Base-by-base conservation (phyloP, 352 stramenopile genomes). In the Globisporangium barbulae region DNA sequence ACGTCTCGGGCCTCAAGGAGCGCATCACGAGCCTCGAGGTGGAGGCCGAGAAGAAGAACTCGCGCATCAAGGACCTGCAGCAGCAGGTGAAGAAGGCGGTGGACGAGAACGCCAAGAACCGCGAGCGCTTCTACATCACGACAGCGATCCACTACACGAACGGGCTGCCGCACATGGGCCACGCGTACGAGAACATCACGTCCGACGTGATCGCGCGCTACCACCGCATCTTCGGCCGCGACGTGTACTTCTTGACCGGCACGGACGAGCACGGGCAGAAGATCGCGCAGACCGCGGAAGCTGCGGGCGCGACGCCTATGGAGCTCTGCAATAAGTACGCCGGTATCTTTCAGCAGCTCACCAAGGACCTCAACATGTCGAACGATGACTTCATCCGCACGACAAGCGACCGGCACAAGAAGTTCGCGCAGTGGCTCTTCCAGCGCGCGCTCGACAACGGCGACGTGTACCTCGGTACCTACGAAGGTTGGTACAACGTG, bases 101-200 rank as follows among this genome's bases (percentile, higher is more conserved):
- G 59, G 44, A 79, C 33, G 67, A 76, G 44, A 71, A 62, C 8
- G 70, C 67, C 25, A 83, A 78, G 64, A 56, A 76, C 55, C 69
- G 68, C 31, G 82, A 93, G 72, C 81, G 74, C 5, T 99, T 98
- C 77, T 99, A 99, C 83, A 76, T 99, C 55, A 99, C 97, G 63
- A 99, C 97, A 35, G 97, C 97, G 55, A 99, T 99, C 81, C 98
- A 99, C 79, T 99, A 99, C 84, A 98, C 97, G 53, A 99, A 99
- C 63, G 89, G 88, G 3, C 53, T 75, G 57, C 93, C 97, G 61
- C 97, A 99, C 80, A 99, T 99, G 85, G 98, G 98, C 42, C 97
- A 99, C 76, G 98, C 98, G 9, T 99, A 99, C 83, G 97, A 99
- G 78, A 98, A 96, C 55, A 85, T 98, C 45, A 97, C 95, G 44